Evolutionary conservation across 2,329 filamentous ascomycete genomes (phyloP).

Genomic region (Fusarium sp.): DNA sequence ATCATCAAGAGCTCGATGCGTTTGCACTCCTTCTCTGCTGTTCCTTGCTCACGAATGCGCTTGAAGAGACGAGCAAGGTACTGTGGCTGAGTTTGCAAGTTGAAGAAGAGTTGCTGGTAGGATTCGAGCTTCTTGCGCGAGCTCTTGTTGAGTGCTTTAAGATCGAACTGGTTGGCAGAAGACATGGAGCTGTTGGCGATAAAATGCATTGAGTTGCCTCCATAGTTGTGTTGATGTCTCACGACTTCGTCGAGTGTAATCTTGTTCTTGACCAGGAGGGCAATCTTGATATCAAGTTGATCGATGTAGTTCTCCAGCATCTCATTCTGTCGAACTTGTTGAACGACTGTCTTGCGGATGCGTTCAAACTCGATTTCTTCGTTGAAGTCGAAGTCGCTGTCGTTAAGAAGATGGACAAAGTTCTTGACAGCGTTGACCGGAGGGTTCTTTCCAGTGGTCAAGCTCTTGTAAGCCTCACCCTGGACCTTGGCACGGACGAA

Average conservation of each 20-base stretch:
- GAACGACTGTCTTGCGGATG: constrained; percentile 93
- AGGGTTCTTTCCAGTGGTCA: constrained; percentile 95
- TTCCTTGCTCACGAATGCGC: constrained; percentile 83
- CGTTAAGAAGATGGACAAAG: constrained; percentile 96
- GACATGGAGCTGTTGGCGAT: constrained; percentile 89
- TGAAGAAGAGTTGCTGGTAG: constrained; percentile 98
- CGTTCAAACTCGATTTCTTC: constrained; percentile 98
- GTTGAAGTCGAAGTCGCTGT: constrained; percentile 99
- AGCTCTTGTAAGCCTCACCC: constrained; percentile 96
- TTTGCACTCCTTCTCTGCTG: constrained; percentile 91
- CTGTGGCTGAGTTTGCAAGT: constrained; percentile 94
- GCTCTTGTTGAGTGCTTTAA: constrained; percentile 97
- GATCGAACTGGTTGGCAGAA: constrained; percentile 91
- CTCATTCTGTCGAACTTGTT: constrained; percentile 97
- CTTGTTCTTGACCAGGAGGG: constrained; percentile 98
- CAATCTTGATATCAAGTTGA: constrained; percentile 98
- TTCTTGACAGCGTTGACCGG: constrained; percentile 97
- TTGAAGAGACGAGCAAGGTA: constrained; percentile 92
- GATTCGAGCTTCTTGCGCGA: constrained; percentile 95
- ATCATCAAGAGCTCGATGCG: constrained; percentile 93
- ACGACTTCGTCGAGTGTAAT: constrained; percentile 98
- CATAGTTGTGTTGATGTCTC: constrained; percentile 95
- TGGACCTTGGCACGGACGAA: constrained; percentile 95
- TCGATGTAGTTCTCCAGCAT: constrained; percentile 98
- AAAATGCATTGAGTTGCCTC: constrained; percentile 85